phyloP scores from a whole-genome alignment of 805 yeast genomes.

The Geotrichum ghanense region DNA sequence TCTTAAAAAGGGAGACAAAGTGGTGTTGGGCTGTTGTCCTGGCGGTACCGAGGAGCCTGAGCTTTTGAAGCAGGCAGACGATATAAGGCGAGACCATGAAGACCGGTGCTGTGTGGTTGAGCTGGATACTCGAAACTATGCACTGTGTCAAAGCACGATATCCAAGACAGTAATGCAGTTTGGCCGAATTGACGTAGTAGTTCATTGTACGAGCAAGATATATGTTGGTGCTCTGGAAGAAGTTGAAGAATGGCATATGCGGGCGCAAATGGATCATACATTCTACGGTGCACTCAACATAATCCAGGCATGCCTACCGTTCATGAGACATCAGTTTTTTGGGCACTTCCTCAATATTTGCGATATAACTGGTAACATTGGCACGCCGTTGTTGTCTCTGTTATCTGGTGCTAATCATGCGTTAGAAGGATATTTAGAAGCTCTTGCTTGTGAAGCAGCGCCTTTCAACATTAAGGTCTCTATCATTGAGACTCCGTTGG shows the following conservation, averaged over 20 bases:
- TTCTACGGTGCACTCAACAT: constrained; percentile 12
- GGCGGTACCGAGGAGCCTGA: background rate
- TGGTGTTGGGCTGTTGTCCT: constrained; percentile 7
- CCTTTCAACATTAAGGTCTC: constrained; percentile 20
- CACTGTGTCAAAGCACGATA: constrained; percentile 10
- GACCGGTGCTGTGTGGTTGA: constrained; percentile 9
- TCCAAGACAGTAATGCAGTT: constrained; percentile 11
- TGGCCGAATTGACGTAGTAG: constrained; percentile 13
- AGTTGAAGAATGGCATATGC: constrained; percentile 10
- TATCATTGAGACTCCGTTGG: constrained; percentile 20
- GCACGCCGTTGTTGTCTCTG: constrained; percentile 21
- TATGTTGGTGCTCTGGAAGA: constrained; percentile 15
- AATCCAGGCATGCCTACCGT: constrained; percentile 20
- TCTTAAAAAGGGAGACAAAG: constrained; percentile 11
- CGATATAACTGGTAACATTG: constrained; percentile 18
- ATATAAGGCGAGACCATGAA: constrained; percentile 4
- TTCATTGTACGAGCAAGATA: constrained; percentile 5
- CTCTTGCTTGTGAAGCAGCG: constrained; percentile 21
- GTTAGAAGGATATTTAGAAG: constrained; percentile 24
- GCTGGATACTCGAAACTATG: constrained; percentile 4
- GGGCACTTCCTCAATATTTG: constrained; percentile 24
- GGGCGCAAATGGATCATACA: constrained; percentile 11
- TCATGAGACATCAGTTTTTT: constrained; percentile 13
- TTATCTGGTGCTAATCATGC: constrained; percentile 21
- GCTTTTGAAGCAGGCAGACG: background rate